These are phyloP conservation scores for Blastocystis sp. DNA, from an alignment of 352 stramenopile genomes.

Conservation along the genomic window DNA sequence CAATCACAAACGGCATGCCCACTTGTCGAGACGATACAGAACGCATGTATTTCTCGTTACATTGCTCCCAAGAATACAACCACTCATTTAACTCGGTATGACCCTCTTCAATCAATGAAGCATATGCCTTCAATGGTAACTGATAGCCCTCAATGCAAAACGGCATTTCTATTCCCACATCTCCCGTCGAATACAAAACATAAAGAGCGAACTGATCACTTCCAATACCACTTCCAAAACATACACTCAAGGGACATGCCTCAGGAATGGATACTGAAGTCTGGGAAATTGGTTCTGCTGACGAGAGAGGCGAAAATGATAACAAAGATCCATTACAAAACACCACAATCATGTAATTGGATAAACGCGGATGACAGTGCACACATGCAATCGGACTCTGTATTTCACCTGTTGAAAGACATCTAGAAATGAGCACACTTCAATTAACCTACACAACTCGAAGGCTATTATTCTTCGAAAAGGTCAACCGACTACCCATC, in stretches of 20 bases:
- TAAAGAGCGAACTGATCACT: constrained; percentile 28
- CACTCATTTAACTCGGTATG: background rate
- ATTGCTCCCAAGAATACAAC: background rate
- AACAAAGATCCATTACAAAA: background rate
- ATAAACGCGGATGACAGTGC: constrained; percentile 9
- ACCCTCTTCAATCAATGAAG: background rate
- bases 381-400: background rate
- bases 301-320: background rate
- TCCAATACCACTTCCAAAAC: background rate
- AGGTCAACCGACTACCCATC: too few relatives aligned
- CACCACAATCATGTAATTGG: background rate
- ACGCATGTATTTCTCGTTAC: too few relatives aligned
- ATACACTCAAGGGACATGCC: background rate
- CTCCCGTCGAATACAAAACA: background rate
- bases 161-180: background rate
- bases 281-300: background rate
- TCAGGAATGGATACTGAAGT: background rate
- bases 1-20: too few relatives aligned
- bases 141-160: background rate
- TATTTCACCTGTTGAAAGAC: too few relatives aligned
- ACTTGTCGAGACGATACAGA: too few relatives aligned
- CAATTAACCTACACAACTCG: too few relatives aligned
- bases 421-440: too few relatives aligned
- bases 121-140: background rate
- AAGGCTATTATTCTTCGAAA: too few relatives aligned